Evolutionary conservation across 1,284 basidiomycete genomes (phyloP).

Genomic region (Mycena citricolor): DNA sequence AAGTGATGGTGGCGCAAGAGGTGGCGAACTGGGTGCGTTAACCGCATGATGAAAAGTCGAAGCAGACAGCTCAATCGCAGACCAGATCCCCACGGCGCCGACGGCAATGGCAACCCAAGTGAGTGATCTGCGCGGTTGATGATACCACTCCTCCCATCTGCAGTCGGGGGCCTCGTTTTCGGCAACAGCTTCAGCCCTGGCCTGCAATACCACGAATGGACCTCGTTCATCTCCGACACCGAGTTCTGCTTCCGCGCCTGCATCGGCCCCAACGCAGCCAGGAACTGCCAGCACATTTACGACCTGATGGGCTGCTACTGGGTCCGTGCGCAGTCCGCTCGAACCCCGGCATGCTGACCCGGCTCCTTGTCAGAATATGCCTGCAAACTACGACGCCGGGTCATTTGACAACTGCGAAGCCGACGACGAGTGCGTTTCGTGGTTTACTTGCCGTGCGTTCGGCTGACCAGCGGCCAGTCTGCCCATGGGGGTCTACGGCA

Average conservation of each 20-base stretch:
- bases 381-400: conserved; percentile 52
- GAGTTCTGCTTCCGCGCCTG: conserved; percentile 70
- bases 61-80: too few species aligned
- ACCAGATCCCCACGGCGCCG: conserved; percentile 54
- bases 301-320: conserved; percentile 57
- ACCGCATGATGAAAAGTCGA: too few species aligned
- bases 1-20: conserved; percentile 27
- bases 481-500: conserved; percentile 64
- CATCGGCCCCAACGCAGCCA: conserved; percentile 51
- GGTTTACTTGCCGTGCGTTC: background rate
- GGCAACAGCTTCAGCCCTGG: conserved; percentile 51
- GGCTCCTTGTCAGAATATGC: conserved; percentile 41
- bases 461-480: conserved; percentile 33
- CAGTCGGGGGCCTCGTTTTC: conserved; percentile 59
- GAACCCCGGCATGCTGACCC: background rate
- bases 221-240: conserved; percentile 51
- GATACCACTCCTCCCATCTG: background rate
- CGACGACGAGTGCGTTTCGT: conserved; percentile 40
- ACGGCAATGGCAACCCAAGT: conserved; percentile 48
- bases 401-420: conserved; percentile 53
- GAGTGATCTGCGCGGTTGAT: conserved; percentile 16
- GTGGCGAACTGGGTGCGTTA: conserved; percentile 54
- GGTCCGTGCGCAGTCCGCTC: conserved; percentile 35
- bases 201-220: conserved; percentile 56
- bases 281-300: conserved; percentile 58